These are phyloP conservation scores for Colletotrichum magnum DNA, from an alignment of 2,329 filamentous ascomycete species.

Conservation along the genomic window DNA sequence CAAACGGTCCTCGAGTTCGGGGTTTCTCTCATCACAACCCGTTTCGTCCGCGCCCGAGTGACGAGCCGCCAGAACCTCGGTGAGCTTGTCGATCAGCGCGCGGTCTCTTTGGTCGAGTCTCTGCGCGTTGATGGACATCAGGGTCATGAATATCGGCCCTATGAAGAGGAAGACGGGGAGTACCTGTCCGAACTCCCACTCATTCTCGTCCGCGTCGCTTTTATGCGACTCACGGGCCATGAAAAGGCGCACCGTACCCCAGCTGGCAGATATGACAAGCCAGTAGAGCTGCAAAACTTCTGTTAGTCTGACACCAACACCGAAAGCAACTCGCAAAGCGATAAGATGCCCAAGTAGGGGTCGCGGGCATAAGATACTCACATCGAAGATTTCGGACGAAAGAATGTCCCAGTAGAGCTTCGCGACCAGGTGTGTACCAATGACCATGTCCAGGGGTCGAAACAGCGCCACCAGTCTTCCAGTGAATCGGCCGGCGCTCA, in stretches of 20 bases:
- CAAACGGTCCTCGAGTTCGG: too few species aligned
- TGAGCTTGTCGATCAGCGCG: too few species aligned
- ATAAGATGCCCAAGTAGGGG: too few species aligned
- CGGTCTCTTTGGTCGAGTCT: too few species aligned
- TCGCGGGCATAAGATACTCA: background rate
- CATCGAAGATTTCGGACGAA: background rate
- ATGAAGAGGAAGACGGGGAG: constrained; percentile 1
- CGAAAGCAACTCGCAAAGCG: too few species aligned
- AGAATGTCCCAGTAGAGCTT: background rate
- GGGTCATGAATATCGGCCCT: background rate
- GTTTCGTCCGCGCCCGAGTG: too few species aligned
- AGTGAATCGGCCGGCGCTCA: background rate
- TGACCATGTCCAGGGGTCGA: background rate
- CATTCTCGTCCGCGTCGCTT: background rate
- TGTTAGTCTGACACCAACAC: background rate
- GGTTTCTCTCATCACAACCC: too few species aligned
- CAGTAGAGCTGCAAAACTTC: background rate
- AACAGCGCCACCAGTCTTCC: background rate
- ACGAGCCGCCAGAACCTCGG: too few species aligned
- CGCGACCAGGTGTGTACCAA: background rate
- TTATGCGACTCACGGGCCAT: background rate
- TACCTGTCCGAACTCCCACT: constrained; percentile 10
- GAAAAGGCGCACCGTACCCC: constrained; percentile 4
- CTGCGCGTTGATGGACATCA: too few species aligned
- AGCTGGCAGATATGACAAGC: background rate